Percentiles rank a stretch among this genome's conserved stretches.
phyloP scores from a whole-genome alignment of 176 grass and related monocot genomes.

The Oryza glaberrima region DNA sequence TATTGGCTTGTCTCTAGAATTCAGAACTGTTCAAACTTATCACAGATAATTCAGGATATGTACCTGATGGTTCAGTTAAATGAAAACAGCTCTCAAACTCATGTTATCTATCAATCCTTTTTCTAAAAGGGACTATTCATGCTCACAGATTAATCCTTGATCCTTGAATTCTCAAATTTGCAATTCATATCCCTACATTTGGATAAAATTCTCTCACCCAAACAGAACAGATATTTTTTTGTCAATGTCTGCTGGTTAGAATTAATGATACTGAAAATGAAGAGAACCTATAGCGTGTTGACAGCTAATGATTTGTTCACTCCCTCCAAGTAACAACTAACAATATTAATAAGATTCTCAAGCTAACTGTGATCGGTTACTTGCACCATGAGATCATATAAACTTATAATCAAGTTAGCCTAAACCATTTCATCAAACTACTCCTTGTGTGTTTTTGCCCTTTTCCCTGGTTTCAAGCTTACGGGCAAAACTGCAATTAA shows the following conservation, averaged over 20 bases:
- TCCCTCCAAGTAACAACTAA: not conserved
- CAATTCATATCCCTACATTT: not conserved
- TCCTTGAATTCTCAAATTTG: conserved; percentile 4
- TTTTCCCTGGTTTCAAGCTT: not conserved
- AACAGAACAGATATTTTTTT: not conserved
- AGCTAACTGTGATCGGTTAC: not conserved
- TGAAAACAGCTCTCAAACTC: not conserved
- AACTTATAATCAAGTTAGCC: not conserved
- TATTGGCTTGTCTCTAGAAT: not conserved
- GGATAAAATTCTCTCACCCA: not conserved
- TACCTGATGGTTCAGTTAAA: not conserved
- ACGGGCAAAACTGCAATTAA: not conserved
- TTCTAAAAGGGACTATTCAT: not conserved
- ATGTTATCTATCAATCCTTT: not conserved
- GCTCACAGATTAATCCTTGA: not conserved
- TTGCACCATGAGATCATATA: not conserved
- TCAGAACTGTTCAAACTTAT: not conserved
- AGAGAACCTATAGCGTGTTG: not conserved
- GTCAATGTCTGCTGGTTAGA: not conserved
- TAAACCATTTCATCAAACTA: conserved; percentile 28
- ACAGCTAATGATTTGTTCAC: not conserved
- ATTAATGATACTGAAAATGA: conserved; percentile 6
- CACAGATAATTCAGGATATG: not conserved
- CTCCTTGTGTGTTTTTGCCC: not conserved
- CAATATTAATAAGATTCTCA: conserved; percentile 10